phyloP scores from a whole-genome alignment of 169 alveolate species.

The Plasmodium vinckei region DNA sequence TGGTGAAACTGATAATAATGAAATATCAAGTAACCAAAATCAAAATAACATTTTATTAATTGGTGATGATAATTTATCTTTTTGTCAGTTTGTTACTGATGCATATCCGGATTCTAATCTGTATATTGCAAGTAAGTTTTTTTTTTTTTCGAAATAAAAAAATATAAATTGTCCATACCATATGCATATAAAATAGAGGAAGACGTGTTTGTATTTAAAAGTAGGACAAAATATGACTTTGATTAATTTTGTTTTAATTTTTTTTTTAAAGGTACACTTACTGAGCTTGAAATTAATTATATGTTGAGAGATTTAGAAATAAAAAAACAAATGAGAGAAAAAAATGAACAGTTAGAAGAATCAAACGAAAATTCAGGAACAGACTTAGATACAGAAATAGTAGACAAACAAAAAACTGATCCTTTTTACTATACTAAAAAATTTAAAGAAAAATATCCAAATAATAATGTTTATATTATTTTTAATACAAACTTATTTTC shows the following conservation, averaged over 20 bases:
- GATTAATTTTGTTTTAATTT: neutral
- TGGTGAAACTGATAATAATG: neutral
- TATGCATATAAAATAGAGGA: too few relatives aligned
- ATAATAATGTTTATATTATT: constrained; percentile 4
- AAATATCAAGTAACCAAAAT: neutral
- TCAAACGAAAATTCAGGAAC: neutral
- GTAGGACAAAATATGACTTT: neutral
- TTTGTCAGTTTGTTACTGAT: constrained; percentile 14
- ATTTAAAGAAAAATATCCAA: constrained; percentile 16
- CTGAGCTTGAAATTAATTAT: constrained; percentile 37
- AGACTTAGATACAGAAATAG: neutral
- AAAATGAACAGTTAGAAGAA: neutral
- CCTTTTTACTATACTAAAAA: constrained; percentile 45
- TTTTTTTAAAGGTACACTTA: constrained; percentile 12
- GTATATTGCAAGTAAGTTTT: constrained; percentile 60
- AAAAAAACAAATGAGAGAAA: constrained; percentile 9
- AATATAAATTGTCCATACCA: too few relatives aligned
- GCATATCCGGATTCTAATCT: constrained; percentile 34
- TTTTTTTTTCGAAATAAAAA: too few relatives aligned
- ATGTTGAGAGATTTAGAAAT: constrained; percentile 31
- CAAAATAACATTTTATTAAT: constrained; percentile 23
- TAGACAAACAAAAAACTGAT: neutral
- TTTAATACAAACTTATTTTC: constrained; percentile 33
- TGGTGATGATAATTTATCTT: constrained; percentile 61
- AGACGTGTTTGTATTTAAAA: neutral